These are phyloP conservation scores for Aspergillus sp. DNA, from an alignment of 2,329 filamentous ascomycete species.

Conservation along the genomic window DNA sequence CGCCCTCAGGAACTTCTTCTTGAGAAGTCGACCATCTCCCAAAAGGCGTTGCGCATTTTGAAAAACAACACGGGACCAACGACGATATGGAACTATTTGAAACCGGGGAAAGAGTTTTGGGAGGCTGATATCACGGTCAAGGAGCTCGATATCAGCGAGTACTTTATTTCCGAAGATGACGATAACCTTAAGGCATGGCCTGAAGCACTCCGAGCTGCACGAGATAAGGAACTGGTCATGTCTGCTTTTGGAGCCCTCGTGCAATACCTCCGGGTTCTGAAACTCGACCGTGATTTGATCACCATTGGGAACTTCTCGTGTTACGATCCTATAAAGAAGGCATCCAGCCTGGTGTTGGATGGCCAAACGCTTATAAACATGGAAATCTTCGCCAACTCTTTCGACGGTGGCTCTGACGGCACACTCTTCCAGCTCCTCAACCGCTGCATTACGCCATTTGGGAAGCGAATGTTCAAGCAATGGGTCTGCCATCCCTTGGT, in stretches of 20 bases:
- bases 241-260: slow-evolving; percentile 86
- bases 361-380: slow-evolving; percentile 96
- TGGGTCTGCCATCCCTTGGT: slow-evolving; percentile 97
- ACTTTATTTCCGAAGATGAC: slow-evolving; percentile 65
- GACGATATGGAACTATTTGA: slow-evolving; percentile 93
- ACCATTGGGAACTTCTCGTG: slow-evolving; percentile 86
- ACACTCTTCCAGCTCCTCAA: slow-evolving; percentile 90
- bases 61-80: slow-evolving; percentile 94
- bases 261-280: slow-evolving; percentile 80
- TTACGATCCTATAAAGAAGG: slow-evolving; percentile 91
- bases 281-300: slow-evolving; percentile 82
- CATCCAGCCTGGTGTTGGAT: slow-evolving; percentile 84
- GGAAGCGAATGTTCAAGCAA: slow-evolving; percentile 90
- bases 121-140: slow-evolving; percentile 75
- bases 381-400: slow-evolving; percentile 93
- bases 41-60: slow-evolving; percentile 85
- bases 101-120: slow-evolving; percentile 86
- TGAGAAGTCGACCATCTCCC: slow-evolving; percentile 81
- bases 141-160: slow-evolving; percentile 75
- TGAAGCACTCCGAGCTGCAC: slow-evolving; percentile 65
- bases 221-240: slow-evolving; percentile 78
- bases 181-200: slow-evolving; percentile 73
- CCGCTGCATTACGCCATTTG: slow-evolving; percentile 92
- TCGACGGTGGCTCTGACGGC: slow-evolving; percentile 78
- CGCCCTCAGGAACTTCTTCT: slow-evolving; percentile 83